These are phyloP conservation scores for Sporormia fimetaria DNA, from an alignment of 495 filamentous ascomycete genomes.

Conservation along the genomic window DNA sequence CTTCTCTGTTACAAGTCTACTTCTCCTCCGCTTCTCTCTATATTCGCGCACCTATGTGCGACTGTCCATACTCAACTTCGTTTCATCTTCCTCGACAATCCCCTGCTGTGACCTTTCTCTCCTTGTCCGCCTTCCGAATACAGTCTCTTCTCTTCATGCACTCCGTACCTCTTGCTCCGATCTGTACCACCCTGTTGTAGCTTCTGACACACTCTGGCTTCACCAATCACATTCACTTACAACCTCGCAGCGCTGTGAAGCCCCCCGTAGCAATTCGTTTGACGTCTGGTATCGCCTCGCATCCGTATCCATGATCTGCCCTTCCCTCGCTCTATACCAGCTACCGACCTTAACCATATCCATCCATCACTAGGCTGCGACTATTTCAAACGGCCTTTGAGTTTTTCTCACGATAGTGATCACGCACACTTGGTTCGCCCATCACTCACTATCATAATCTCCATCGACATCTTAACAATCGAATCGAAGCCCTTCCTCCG, in stretches of 20 bases:
- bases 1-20: slow-evolving; percentile 11
- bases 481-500: slow-evolving; percentile 42
- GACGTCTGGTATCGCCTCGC: no score
- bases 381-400: slow-evolving; percentile 26
- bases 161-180: background rate
- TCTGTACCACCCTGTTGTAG: slow-evolving; percentile 10
- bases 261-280: no score
- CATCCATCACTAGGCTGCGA: no score
- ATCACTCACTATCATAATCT: background rate
- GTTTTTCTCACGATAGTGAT: slow-evolving; percentile 15
- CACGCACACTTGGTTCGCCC: slow-evolving; percentile 4
- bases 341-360: no score
- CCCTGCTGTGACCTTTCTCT: no score
- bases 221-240: no score
- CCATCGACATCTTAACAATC: no score
- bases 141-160: slow-evolving; percentile 10
- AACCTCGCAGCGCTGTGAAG: no score
- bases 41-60: slow-evolving; percentile 1
- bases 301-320: no score
- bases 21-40: background rate
- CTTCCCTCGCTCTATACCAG: no score
- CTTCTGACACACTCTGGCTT: no score
- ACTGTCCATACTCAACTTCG: background rate
- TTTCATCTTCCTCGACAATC: background rate
- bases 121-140: no score